These are phyloP conservation scores for Calonectria ilicicola DNA, from an alignment of 2,329 filamentous ascomycete species.

Conservation along the genomic window DNA sequence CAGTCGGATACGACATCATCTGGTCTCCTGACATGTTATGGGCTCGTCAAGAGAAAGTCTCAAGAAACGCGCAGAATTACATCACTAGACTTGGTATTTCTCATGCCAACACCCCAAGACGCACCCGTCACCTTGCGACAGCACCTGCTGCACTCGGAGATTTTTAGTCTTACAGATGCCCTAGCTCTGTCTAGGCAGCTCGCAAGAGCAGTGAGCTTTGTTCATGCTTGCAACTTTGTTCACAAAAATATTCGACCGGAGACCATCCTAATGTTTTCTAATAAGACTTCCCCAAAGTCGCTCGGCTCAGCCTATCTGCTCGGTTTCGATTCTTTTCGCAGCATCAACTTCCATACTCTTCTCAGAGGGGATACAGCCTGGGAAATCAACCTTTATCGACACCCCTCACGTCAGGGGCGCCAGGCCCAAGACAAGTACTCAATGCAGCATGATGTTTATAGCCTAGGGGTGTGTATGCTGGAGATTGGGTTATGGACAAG, in stretches of 20 bases:
- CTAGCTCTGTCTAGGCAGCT: conserved; percentile 26
- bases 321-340: conserved; percentile 36
- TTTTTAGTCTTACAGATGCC: conserved; percentile 43
- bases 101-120: background rate
- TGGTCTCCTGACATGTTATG: conserved; percentile 45
- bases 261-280: conserved; percentile 49
- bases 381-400: conserved; percentile 62
- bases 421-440: conserved; percentile 51
- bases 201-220: conserved; percentile 43
- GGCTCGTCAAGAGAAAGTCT: conserved; percentile 34
- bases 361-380: conserved; percentile 40
- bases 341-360: background rate
- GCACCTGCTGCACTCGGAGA: background rate
- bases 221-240: conserved; percentile 59
- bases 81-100: conserved; percentile 22
- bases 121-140: conserved; percentile 6
- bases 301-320: background rate
- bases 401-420: conserved; percentile 59
- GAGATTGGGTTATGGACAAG: conserved; percentile 63
- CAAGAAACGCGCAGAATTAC: conserved; percentile 5
- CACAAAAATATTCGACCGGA: conserved; percentile 62
- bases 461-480: conserved; percentile 64
- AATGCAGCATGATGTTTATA: conserved; percentile 70
- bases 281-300: background rate
- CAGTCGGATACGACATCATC: conserved; percentile 17